Evolutionary conservation across 257 asterid species (phyloP), one percentile per base, ranked within the genome.

Genomic region (Gynochthodes officinalis): DNA sequence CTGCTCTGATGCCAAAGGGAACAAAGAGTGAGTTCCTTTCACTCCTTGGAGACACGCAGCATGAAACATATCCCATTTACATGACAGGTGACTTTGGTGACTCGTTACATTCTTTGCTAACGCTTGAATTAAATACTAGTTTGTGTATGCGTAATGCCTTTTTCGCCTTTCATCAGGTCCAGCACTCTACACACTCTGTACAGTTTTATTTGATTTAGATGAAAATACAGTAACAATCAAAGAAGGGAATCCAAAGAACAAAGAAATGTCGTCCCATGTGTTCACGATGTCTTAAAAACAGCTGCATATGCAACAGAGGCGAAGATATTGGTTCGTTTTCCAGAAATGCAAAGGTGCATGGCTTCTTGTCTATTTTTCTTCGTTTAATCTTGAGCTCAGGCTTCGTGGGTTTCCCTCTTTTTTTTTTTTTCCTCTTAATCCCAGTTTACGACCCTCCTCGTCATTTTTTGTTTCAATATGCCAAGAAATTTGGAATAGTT

Each of bases 1-100:
- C 97, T 7, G 85, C 79, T 64, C 25, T 80, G 76, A 83, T 90
- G 71, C 89, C 96, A 10, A 87, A 68, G 75, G 73, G 73, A 78
- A 83, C 97, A 23, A 93, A 77, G 72, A 69, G 42, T 2, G 96
- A 90, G 59, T 80, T 86, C 75, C 84, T 93, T 16, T 83, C 92
- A 21, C 82, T 93, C 21, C 87, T 91, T 21, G 96, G 96, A 52
- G 91, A 90, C 82, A 75, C 59, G 27, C 76, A 73, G 27, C 80
- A 85, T 77, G 58, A 64, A 13, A 83, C 78, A 54, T 85, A 85
- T 80, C 98, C 98, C 2, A 88, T 93, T 54, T 93, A 85, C 81
- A 93, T 89, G 96, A 79, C 89, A 78, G 98, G 98, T 86, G 76
- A 13, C 37, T 58, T 40, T 73, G 11, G 27, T 65, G 21, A 52